phyloP scores from a whole-genome alignment of 495 filamentous ascomycete species.

The Bryoglossum gracile region DNA sequence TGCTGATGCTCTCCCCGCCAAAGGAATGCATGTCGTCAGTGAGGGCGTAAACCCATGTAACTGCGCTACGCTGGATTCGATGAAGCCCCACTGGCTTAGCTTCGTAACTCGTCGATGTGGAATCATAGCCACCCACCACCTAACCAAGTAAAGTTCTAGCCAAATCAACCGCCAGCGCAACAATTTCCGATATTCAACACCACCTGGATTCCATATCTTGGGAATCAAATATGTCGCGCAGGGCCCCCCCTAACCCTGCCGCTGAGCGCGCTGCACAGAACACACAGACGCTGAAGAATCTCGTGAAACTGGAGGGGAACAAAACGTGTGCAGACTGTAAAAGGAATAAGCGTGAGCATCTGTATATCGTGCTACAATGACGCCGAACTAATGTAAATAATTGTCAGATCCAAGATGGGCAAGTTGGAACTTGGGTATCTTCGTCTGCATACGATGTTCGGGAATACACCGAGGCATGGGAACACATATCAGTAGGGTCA shows the following conservation, averaged over 20 bases:
- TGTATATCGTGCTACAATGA: no score
- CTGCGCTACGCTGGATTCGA: neutral
- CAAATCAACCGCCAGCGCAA: no score
- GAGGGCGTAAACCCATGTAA: neutral
- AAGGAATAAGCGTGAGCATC: conserved; percentile 81
- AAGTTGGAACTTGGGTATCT: conserved; percentile 93
- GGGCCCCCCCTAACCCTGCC: conserved; percentile 63
- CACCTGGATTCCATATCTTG: conserved; percentile 15
- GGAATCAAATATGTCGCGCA: conserved; percentile 71
- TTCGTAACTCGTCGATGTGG: conserved; percentile 6
- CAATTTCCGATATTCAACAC: no score
- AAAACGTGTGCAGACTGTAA: conserved; percentile 98
- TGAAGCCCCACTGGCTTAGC: neutral
- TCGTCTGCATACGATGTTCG: conserved; percentile 95
- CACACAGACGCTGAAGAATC: conserved; percentile 78
- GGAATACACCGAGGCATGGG: conserved; percentile 98
- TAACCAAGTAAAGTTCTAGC: no score
- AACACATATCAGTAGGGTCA: conserved; percentile 95
- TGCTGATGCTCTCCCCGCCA: conserved; percentile 3
- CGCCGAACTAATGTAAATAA: neutral
- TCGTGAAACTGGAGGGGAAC: conserved; percentile 88
- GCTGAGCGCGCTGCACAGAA: conserved; percentile 86
- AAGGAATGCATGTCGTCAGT: conserved; percentile 11
- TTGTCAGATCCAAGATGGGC: conserved; percentile 89
- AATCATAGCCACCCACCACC: conserved; percentile 8